phyloP scores from a whole-genome alignment of 2,329 filamentous ascomycete species.

The Hirsutella minnesotensis region DNA sequence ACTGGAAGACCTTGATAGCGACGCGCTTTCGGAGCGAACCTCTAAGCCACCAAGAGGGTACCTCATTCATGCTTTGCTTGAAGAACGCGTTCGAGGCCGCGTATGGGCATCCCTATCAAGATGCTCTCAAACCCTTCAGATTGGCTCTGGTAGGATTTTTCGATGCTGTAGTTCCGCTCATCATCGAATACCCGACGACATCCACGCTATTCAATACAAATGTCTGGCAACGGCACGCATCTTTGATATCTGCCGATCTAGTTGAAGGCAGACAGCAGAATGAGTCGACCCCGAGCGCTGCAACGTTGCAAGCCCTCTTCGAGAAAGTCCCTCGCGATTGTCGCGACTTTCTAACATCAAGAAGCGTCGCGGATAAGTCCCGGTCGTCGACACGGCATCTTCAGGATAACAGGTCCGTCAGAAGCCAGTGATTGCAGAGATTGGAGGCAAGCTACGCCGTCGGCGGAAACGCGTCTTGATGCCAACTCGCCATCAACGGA shows the following conservation, averaged over 20 bases:
- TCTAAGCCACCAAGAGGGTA: constrained; percentile 10
- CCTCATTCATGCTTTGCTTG: constrained; percentile 14
- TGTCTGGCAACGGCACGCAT: constrained; percentile 13
- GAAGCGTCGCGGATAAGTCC: neutral
- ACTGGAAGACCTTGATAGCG: constrained; percentile 11
- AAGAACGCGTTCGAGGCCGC: constrained; percentile 17
- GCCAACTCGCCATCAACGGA: no score
- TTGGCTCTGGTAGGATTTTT: constrained; percentile 19
- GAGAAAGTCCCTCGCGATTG: neutral
- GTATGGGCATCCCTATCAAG: constrained; percentile 10
- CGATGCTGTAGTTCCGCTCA: constrained; percentile 11
- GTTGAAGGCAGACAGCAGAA: constrained; percentile 12
- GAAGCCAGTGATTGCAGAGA: no score
- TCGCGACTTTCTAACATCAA: neutral
- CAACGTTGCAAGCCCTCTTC: constrained; percentile 11
- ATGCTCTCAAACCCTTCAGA: constrained; percentile 18
- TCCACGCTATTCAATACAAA: constrained; percentile 11
- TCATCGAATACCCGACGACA: constrained; percentile 13
- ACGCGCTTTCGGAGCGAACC: constrained; percentile 5
- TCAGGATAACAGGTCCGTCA: neutral
- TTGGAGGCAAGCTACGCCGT: no score
- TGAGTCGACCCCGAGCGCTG: constrained; percentile 6
- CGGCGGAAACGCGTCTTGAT: no score
- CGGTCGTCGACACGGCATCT: neutral
- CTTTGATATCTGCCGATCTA: constrained; percentile 15